Evolutionary conservation across 2,329 filamentous ascomycete species (phyloP).

Genomic region (Fonsecaea erecta): DNA sequence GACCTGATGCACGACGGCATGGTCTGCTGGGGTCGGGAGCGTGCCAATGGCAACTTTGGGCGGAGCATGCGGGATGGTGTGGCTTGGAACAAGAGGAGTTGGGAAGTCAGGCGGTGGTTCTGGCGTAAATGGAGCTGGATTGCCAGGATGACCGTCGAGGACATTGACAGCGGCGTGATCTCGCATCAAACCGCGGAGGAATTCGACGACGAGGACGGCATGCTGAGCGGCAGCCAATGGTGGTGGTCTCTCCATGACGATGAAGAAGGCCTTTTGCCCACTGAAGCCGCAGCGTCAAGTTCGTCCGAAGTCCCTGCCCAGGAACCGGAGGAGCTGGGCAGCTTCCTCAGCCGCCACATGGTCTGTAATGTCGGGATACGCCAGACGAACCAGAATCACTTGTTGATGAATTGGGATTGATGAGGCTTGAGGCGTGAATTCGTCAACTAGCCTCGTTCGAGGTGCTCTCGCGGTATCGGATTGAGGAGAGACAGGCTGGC

Average conservation of each 20-base stretch:
- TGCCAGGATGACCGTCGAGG: slow-evolving; percentile 46
- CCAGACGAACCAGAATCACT: slow-evolving; percentile 17
- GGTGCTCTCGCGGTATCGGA: not conserved
- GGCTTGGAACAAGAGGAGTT: slow-evolving; percentile 53
- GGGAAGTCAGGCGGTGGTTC: slow-evolving; percentile 54
- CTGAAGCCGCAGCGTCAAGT: not conserved
- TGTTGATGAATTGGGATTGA: slow-evolving; percentile 23
- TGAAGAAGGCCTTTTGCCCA: slow-evolving; percentile 1
- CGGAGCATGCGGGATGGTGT: slow-evolving; percentile 42
- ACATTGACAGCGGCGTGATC: slow-evolving; percentile 40
- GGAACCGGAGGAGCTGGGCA: slow-evolving; percentile 23
- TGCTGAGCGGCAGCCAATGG: slow-evolving; percentile 30
- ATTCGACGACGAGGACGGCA: slow-evolving; percentile 32
- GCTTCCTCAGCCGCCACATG: slow-evolving; percentile 21
- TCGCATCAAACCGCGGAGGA: slow-evolving; percentile 36
- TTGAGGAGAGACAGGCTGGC: not conserved
- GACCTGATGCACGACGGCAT: slow-evolving; percentile 46
- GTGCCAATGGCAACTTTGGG: slow-evolving; percentile 36
- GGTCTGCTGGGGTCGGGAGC: slow-evolving; percentile 46
- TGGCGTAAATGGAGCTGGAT: slow-evolving; percentile 49
- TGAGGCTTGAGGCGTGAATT: not conserved
- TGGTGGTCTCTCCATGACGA: slow-evolving; percentile 27
- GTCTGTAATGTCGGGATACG: slow-evolving; percentile 28
- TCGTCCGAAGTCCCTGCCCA: slow-evolving; percentile 1
- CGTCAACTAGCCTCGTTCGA: not conserved